A percentile compares a stretch with the other conserved stretches of the same genome.
These are phyloP conservation scores for Fonsecaea erecta DNA, from an alignment of 2,329 filamentous ascomycete species.

Conservation along the genomic window DNA sequence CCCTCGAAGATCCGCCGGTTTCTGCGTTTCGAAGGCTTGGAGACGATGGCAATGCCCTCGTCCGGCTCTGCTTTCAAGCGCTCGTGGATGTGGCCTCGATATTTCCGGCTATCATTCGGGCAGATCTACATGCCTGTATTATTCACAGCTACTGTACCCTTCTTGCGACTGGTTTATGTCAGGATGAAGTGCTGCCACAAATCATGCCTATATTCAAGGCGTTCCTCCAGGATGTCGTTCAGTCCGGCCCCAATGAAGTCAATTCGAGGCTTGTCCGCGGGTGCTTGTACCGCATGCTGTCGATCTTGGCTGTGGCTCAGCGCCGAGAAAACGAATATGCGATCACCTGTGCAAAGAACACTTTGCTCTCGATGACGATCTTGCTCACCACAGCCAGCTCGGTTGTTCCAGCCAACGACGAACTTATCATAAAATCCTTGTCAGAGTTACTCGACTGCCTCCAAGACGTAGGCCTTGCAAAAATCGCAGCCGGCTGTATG, in stretches of 20 bases:
- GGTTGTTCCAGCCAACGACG: constrained; percentile 73
- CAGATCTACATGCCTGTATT: constrained; percentile 93
- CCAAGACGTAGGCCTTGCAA: constrained; percentile 63
- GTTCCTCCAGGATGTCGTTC: constrained; percentile 70
- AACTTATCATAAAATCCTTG: constrained; percentile 74
- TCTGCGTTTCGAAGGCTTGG: constrained; percentile 40
- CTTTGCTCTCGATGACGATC: constrained; percentile 83
- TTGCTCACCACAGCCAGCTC: constrained; percentile 81
- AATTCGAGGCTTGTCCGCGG: constrained; percentile 76
- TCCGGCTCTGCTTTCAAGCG: constrained; percentile 79
- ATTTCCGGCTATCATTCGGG: constrained; percentile 95
- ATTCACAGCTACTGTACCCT: constrained; percentile 96
- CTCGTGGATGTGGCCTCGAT: constrained; percentile 94
- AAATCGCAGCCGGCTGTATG: constrained; percentile 87
- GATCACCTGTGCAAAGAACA: constrained; percentile 89
- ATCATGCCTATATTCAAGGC: constrained; percentile 88
- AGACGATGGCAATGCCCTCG: constrained; percentile 81
- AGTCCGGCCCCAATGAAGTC: constrained; percentile 45
- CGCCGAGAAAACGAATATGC: constrained; percentile 68
- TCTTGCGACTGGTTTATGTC: constrained; percentile 82
- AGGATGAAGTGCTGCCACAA: constrained; percentile 85
- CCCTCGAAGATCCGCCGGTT: constrained; percentile 58
- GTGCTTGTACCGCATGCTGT: constrained; percentile 79
- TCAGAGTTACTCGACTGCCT: constrained; percentile 86
- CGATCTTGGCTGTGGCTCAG: constrained; percentile 63